Conservation (phyloP, 192 early-diverging fungal genomes). For the Glomus cerebriforme region DNA sequence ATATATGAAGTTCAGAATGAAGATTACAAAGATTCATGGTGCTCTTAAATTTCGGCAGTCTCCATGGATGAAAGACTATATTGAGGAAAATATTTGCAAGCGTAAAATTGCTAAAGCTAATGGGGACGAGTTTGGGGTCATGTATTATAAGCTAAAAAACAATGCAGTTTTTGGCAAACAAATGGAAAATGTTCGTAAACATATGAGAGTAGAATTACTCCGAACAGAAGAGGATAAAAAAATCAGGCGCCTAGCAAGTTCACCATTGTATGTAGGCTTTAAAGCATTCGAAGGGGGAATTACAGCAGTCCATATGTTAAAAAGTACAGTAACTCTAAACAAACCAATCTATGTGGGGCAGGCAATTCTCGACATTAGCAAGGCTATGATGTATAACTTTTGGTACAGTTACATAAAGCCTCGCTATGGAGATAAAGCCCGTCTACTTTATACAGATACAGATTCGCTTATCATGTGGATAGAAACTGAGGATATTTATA, state of each 20-base stretch:
- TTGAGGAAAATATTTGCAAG: constrained; percentile 29
- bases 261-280: constrained; percentile 18
- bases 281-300: constrained; percentile 23
- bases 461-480: no score
- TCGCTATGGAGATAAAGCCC: no score
- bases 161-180: no score
- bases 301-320: constrained; percentile 30
- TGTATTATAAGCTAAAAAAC: no score
- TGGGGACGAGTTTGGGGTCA: constrained; percentile 23
- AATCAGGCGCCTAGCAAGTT: constrained; percentile 5
- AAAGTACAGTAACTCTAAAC: constrained; percentile 23
- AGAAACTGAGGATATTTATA: no score
- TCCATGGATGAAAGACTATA: constrained; percentile 26
- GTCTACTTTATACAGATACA: no score
- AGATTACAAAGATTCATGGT: constrained; percentile 23
- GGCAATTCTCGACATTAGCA: constrained; percentile 27
- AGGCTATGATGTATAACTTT: no score
- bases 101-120: constrained; percentile 24
- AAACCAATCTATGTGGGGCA: constrained; percentile 24
- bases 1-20: not conserved
- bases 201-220: no score
- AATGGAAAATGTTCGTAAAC: no score
- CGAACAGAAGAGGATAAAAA: constrained; percentile 21
- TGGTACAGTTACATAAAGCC: no score
- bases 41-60: constrained; percentile 20